phyloP scores from a whole-genome alignment of 768 basidiomycete genomes.

The Erythrobasidium yunnanense region DNA sequence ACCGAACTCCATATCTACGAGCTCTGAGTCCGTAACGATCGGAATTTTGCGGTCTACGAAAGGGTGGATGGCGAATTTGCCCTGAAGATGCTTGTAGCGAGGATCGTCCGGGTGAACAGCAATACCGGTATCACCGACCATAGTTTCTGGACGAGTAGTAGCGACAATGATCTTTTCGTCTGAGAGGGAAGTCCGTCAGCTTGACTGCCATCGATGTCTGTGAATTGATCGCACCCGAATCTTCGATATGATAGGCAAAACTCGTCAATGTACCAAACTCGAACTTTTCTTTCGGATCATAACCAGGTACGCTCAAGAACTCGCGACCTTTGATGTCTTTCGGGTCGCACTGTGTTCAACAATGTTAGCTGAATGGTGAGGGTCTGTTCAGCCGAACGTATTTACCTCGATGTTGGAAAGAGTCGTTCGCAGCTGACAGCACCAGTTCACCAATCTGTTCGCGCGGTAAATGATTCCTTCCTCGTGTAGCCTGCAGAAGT shows the following conservation, averaged over 20 bases:
- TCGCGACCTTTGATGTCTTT: conserved; percentile 77
- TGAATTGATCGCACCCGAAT: too few species aligned
- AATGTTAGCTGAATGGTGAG: too few species aligned
- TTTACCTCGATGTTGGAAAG: conserved; percentile 84
- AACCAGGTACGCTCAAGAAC: conserved; percentile 79
- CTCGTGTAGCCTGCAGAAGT: conserved; percentile 80
- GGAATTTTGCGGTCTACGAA: conserved; percentile 77
- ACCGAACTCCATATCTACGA: conserved; percentile 86
- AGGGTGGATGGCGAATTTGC: conserved; percentile 75
- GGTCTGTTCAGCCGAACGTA: conserved; percentile 34
- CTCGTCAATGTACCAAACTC: conserved; percentile 93
- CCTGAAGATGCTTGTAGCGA: conserved; percentile 89
- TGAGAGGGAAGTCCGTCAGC: conserved; percentile 36
- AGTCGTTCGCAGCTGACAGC: conserved; percentile 86
- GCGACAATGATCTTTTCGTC: conserved; percentile 88
- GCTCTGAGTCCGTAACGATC: conserved; percentile 71
- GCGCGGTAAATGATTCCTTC: conserved; percentile 87
- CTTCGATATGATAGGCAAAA: conserved; percentile 87
- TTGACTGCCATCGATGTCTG: conserved; percentile 32
- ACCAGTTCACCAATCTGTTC: conserved; percentile 96
- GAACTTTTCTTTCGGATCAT: conserved; percentile 86
- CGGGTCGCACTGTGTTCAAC: conserved; percentile 63
- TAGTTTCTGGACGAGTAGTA: conserved; percentile 95
- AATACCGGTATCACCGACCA: conserved; percentile 94
- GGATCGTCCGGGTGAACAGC: conserved; percentile 89